Percentiles rank a stretch among this genome's conserved stretches.
Evolutionary conservation across 2,329 filamentous ascomycete genomes (phyloP).

Genomic region (Chaetomiaceae sp.): DNA sequence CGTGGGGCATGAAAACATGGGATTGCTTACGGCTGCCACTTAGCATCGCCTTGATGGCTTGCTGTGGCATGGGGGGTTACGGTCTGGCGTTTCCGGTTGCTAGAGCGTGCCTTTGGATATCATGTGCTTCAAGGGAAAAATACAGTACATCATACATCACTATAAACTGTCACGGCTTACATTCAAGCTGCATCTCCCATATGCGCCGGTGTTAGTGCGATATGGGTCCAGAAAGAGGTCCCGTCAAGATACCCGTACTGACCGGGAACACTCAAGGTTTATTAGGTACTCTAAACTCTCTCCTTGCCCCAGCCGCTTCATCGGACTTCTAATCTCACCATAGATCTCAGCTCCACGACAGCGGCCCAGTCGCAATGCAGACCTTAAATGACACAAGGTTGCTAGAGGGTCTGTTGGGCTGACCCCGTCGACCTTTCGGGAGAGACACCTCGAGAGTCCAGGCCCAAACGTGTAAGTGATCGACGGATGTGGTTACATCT

Average conservation of each 20-base stretch:
- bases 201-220: too few species aligned
- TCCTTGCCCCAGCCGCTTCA: background rate
- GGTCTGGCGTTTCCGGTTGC: background rate
- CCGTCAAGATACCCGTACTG: too few species aligned
- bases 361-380: background rate
- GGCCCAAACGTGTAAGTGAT: slow-evolving; percentile 3
- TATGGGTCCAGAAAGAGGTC: too few species aligned
- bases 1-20: background rate
- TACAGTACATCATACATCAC: too few species aligned
- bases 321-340: background rate
- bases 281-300: too few species aligned
- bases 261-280: too few species aligned
- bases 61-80: slow-evolving; percentile 16
- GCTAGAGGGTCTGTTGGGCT: background rate
- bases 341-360: too few species aligned
- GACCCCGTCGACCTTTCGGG: background rate
- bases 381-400: background rate
- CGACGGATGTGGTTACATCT: slow-evolving; percentile 1
- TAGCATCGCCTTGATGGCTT: slow-evolving; percentile 21
- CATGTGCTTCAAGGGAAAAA: too few species aligned
- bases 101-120: background rate
- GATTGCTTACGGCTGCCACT: background rate
- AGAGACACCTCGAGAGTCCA: background rate
- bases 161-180: too few species aligned
- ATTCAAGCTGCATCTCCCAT: too few species aligned